Evolutionary conservation across 345 rosid genomes (phyloP).

Genomic region (Brassica incana): DNA sequence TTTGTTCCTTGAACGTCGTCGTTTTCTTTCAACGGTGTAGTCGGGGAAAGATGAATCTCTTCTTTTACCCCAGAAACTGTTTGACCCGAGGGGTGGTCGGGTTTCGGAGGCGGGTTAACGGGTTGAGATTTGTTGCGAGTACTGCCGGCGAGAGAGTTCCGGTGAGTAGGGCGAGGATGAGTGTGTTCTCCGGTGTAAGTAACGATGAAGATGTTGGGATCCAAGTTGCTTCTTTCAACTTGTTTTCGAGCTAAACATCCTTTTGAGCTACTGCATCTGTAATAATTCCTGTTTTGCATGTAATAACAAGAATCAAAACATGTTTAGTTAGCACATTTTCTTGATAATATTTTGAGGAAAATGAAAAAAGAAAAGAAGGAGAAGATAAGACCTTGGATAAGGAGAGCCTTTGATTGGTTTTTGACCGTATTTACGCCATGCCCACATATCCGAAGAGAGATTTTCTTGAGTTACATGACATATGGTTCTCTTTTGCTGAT

Average conservation of each 20-base stretch:
- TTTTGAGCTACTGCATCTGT: conserved; percentile 83
- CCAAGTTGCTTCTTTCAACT: conserved; percentile 73
- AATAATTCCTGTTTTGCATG: conserved; percentile 65
- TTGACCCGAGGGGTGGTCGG: conserved; percentile 16
- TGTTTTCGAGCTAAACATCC: conserved; percentile 87
- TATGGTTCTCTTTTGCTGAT: conserved; percentile 61
- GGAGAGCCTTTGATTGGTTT: conserved; percentile 97
- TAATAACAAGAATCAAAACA: not conserved
- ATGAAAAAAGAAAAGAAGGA: not conserved
- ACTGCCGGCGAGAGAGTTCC: conserved; percentile 91
- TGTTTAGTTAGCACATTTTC: conserved; percentile 6
- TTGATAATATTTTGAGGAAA: not conserved
- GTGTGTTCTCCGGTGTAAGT: conserved; percentile 87
- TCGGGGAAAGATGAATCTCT: conserved; percentile 54
- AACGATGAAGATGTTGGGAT: conserved; percentile 63
- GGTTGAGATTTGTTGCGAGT: conserved; percentile 57
- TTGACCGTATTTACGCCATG: conserved; percentile 97
- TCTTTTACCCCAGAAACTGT: conserved; percentile 9
- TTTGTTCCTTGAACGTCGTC: conserved; percentile 25
- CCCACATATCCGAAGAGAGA: conserved; percentile 82
- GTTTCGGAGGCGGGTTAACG: conserved; percentile 33
- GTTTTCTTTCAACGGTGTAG: conserved; percentile 47
- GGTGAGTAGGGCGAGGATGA: conserved; percentile 86
- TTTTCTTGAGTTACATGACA: conserved; percentile 73
- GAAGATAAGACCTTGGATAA: conserved; percentile 62